These are phyloP conservation scores for Blastobotrys chiropterorum DNA, from an alignment of 805 yeast species.

Conservation along the genomic window DNA sequence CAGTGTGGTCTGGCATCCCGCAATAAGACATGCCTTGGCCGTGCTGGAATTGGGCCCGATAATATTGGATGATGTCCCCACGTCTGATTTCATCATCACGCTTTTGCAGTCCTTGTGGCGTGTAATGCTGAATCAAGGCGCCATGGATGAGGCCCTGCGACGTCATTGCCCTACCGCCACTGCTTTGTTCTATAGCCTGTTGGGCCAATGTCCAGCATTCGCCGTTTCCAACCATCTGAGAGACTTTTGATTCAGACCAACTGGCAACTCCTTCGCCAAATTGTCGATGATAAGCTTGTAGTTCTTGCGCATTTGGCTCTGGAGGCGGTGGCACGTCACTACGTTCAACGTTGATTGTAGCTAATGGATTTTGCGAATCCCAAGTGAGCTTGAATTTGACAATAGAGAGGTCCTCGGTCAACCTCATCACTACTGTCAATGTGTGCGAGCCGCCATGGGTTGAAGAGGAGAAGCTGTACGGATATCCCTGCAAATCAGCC, in stretches of 20 bases:
- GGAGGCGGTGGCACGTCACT: conserved; percentile 39
- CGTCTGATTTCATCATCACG: conserved; percentile 25
- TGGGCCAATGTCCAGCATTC: conserved; percentile 38
- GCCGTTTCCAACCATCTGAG: conserved; percentile 31
- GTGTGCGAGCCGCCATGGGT: conserved; percentile 16
- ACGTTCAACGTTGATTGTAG: conserved; percentile 32
- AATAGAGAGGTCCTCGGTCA: conserved; percentile 28
- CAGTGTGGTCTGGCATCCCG: conserved; percentile 34
- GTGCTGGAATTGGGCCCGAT: conserved; percentile 22
- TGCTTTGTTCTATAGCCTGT: conserved; percentile 27
- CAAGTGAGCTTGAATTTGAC: conserved; percentile 27
- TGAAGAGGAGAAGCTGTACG: conserved; percentile 19
- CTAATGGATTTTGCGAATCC: conserved; percentile 31
- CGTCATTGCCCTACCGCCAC: conserved; percentile 23
- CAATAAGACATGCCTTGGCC: conserved; percentile 13
- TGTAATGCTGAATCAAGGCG: conserved; percentile 21
- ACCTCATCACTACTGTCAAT: conserved; percentile 25
- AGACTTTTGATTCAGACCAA: conserved; percentile 31
- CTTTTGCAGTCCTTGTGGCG: conserved; percentile 12
- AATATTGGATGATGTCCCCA: conserved; percentile 34
- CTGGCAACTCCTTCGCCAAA: conserved; percentile 30
- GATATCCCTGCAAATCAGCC: conserved; percentile 21
- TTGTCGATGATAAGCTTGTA: conserved; percentile 21
- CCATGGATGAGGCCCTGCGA: conserved; percentile 30
- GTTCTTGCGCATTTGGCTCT: conserved; percentile 23